These are phyloP conservation scores for Coffea canephora DNA, from an alignment of 257 asterid species.

Conservation along the genomic window DNA sequence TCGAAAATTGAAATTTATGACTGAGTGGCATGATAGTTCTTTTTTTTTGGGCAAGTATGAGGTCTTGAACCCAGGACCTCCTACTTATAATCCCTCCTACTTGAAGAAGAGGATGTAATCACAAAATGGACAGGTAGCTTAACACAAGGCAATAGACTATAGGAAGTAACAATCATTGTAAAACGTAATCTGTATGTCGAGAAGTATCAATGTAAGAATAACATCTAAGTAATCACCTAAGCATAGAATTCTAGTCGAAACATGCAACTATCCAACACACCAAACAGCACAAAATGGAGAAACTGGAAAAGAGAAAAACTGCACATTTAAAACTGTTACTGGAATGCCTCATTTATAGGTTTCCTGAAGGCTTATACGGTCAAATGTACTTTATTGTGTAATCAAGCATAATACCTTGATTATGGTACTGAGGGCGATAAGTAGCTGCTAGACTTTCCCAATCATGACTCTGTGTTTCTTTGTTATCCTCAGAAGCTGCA, in stretches of 20 bases:
- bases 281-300: neutral
- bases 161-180: neutral
- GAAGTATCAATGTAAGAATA: neutral
- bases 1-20: neutral
- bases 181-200: neutral
- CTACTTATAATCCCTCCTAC: too few relatives aligned
- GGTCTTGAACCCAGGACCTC: too few relatives aligned
- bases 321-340: neutral
- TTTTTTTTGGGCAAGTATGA: too few relatives aligned
- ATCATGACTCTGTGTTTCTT: conserved; percentile 41
- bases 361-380: neutral
- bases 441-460: conserved; percentile 74
- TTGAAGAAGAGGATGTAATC: neutral
- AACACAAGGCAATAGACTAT: neutral
- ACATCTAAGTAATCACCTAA: neutral
- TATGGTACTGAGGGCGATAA: conserved; percentile 83
- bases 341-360: neutral
- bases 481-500: conserved; percentile 45
- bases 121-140: neutral
- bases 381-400: neutral
- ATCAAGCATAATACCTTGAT: conserved; percentile 62
- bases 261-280: neutral
- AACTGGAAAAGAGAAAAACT: neutral
- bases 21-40: neutral
- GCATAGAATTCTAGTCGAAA: neutral